A percentile compares a stretch with the other conserved stretches of the same genome.
Evolutionary conservation across 2,329 filamentous ascomycete genomes (phyloP).

Genomic region (Kalmusia sp.): DNA sequence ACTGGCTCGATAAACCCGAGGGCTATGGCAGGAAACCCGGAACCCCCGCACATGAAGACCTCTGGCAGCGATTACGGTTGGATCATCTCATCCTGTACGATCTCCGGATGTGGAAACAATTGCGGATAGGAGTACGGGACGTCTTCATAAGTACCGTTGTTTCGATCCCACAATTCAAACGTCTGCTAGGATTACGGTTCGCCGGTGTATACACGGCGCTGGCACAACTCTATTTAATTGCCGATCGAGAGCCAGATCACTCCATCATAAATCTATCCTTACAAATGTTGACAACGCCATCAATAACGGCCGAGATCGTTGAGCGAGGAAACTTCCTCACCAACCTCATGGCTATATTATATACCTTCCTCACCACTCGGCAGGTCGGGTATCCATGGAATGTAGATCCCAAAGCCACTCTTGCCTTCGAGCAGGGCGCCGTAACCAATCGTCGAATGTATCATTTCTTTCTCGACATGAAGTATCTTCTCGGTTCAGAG

Average conservation of each 20-base stretch:
- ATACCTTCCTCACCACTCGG: slow-evolving; percentile 94
- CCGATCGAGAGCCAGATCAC: slow-evolving; percentile 94
- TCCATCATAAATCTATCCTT: slow-evolving; percentile 98
- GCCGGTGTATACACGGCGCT: slow-evolving; percentile 92
- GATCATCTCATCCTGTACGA: slow-evolving; percentile 97
- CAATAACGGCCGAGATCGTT: slow-evolving; percentile 94
- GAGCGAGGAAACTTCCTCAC: slow-evolving; percentile 95
- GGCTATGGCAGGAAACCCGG: slow-evolving; percentile 69
- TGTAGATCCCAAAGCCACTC: slow-evolving; percentile 81
- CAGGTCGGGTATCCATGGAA: slow-evolving; percentile 95
- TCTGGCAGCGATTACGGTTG: slow-evolving; percentile 86
- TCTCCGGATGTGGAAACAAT: slow-evolving; percentile 93
- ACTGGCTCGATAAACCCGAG: slow-evolving; percentile 85
- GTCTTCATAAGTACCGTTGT: slow-evolving; percentile 97
- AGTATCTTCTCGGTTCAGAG: slow-evolving; percentile 86
- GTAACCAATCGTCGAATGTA: slow-evolving; percentile 96
- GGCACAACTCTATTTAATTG: slow-evolving; percentile 93
- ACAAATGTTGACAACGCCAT: slow-evolving; percentile 95
- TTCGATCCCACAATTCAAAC: slow-evolving; percentile 94
- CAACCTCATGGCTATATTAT: slow-evolving; percentile 92
- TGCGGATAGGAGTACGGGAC: slow-evolving; percentile 86
- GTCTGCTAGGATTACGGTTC: slow-evolving; percentile 89
- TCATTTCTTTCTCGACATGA: slow-evolving; percentile 95
- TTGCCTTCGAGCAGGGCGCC: slow-evolving; percentile 92
- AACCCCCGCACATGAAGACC: slow-evolving; percentile 78